Conservation (phyloP, 1,284 basidiomycete species). For the Cryptococcus jaspeensis region DNA sequence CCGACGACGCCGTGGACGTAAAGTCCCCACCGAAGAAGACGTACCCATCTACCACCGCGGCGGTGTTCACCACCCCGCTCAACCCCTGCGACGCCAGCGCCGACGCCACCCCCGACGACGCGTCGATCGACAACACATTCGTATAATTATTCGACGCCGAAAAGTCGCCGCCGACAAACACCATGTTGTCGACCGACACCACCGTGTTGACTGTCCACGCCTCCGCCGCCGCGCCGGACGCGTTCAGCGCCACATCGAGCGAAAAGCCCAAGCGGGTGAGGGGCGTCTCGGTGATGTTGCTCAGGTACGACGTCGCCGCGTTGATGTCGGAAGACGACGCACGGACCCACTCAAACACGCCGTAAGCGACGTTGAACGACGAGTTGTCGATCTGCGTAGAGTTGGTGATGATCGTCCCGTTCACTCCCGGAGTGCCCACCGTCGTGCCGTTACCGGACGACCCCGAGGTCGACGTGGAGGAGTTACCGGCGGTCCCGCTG, state of each 20-base stretch:
- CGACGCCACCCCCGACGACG: constrained; percentile 56
- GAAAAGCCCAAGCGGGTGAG: constrained; percentile 64
- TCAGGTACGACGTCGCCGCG: constrained; percentile 52
- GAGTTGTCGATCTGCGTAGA: constrained; percentile 21
- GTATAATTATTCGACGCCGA: constrained; percentile 58
- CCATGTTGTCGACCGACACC: constrained; percentile 62
- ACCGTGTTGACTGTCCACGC: constrained; percentile 59
- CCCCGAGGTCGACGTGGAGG: constrained; percentile 8
- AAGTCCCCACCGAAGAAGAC: constrained; percentile 87
- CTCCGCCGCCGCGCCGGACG: constrained; percentile 40
- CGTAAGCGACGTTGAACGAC: constrained; percentile 29
- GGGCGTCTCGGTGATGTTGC: constrained; percentile 70
- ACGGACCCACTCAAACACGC: constrained; percentile 42
- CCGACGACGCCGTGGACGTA: constrained; percentile 62
- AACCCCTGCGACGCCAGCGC: constrained; percentile 64
- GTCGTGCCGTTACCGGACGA: constrained; percentile 17
- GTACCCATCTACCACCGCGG: constrained; percentile 60
- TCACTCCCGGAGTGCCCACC: constrained; percentile 10
- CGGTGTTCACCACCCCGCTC: constrained; percentile 70
- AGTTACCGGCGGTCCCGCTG: constrained; percentile 25
- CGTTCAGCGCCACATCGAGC: constrained; percentile 54
- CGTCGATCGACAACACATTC: constrained; percentile 73
- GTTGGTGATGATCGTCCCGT: constrained; percentile 17
- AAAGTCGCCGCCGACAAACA: constrained; percentile 80
- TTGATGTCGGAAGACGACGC: constrained; percentile 24